Evolutionary conservation across 2,329 filamentous ascomycete species (phyloP), one percentile per base, ranked within the genome.

Genomic region (Trichoderma lentiforme): DNA sequence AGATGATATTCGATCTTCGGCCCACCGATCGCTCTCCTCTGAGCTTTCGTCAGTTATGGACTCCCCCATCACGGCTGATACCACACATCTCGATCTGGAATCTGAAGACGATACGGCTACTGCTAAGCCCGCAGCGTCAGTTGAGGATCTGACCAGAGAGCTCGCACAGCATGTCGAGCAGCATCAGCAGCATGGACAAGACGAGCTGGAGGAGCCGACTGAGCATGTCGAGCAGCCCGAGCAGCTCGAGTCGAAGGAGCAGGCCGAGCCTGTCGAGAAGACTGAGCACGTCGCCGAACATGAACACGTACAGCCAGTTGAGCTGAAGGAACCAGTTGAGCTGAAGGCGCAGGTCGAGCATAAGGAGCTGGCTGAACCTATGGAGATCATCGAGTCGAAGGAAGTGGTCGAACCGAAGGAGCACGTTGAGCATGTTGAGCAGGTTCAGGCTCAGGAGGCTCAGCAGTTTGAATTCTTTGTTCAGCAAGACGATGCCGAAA

Each of bases 41-140:
- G 96, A 98, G 84, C 88, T 97, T 81, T 97, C 93, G 78, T 97
- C 92, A 81, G 93, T 89, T 85, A 89, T 92, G 88, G 92, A 92
- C 78, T 93, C 92, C 79, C 89, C 89, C 76, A 86, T 86, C 77
- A 91, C 89, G 74, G 86, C 85, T 74, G 90, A 91, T 76, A 86
- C 87, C 64, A 90, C 89, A 75, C 88, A 91, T 79, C 84, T 85
- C 72, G 90, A 90, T 75, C 73, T 76, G 14, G 74, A 76, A 21
- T 80, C 79, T 15, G 82, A 82, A 12, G 80, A 82, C 11, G 81
- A 80, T 9, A 86, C 83, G 5, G 81, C 83, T 26, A 84, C 82
- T 6, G 83, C 82, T n/a, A 88, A 85, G 75, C 79, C 83, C 24
- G 75, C 76, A n/a, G 64, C 75, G 6, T 82, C 82, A 1, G 74